phyloP scores from a whole-genome alignment of 164 flowering plant genomes.

The Magnolia changhungtana region DNA sequence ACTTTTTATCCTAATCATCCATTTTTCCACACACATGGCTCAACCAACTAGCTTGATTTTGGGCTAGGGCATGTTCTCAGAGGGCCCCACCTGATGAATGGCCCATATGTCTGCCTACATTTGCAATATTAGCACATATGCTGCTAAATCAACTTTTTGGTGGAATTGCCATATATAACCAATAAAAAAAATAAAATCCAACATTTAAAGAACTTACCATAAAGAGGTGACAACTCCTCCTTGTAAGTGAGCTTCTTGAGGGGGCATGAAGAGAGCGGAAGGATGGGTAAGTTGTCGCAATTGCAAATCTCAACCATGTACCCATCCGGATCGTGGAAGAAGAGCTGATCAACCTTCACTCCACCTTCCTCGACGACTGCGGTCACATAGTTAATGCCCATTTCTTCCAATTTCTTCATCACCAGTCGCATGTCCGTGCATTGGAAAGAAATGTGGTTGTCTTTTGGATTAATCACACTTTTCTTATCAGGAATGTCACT shows the following conservation, averaged over 20 bases:
- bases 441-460: conserved; percentile 80
- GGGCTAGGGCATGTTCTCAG: not conserved
- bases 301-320: conserved; percentile 86
- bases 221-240: not conserved
- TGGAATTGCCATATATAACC: not conserved
- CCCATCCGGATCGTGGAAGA: conserved; percentile 92
- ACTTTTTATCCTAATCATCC: not conserved
- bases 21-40: conserved; percentile 14
- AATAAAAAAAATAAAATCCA: not conserved
- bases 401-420: conserved; percentile 47
- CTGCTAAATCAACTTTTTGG: not conserved
- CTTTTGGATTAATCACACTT: conserved; percentile 63
- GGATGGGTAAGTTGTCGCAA: conserved; percentile 67
- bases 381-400: conserved; percentile 57
- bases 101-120: too few relatives aligned
- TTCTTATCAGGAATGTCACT: conserved; percentile 20
- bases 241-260: conserved; percentile 16
- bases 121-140: not conserved
- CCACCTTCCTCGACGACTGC: conserved; percentile 73
- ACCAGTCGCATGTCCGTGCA: conserved; percentile 53
- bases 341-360: conserved; percentile 59
- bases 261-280: conserved; percentile 54
- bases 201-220: not conserved
- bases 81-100: too few relatives aligned
- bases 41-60: conserved; percentile 13